phyloP scores from a whole-genome alignment of 345 rosid species.

The Mangifera indica region DNA sequence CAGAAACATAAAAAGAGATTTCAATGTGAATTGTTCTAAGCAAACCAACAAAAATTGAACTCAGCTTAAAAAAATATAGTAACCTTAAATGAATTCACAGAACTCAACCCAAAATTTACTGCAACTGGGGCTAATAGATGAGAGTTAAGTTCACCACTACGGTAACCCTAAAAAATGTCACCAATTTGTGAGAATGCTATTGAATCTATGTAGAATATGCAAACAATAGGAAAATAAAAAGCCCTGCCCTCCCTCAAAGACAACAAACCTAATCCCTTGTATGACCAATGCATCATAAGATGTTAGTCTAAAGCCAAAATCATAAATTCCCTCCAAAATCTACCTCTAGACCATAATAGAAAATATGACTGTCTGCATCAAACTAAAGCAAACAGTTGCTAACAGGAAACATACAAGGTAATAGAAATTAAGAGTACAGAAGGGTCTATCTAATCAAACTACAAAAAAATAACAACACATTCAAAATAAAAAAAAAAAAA shows the following conservation, averaged over 20 bases:
- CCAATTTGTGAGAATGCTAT: neutral
- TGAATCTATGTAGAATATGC: neutral
- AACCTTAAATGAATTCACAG: neutral
- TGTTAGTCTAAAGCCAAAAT: neutral
- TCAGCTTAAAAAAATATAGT: neutral
- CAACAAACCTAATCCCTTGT: neutral
- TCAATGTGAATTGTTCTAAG: neutral
- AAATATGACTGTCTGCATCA: conserved; percentile 5
- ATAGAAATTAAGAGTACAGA: conserved; percentile 8
- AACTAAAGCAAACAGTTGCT: conserved; percentile 1
- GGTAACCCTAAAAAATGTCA: neutral
- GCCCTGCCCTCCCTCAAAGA: neutral
- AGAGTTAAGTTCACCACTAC: neutral
- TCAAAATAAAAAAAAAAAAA: conserved; percentile 16
- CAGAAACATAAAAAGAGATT: neutral
- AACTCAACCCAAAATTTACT: neutral
- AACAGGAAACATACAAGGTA: conserved; percentile 17
- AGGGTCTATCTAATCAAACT: conserved; percentile 41
- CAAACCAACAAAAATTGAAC: neutral
- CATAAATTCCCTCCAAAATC: neutral
- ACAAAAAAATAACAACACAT: conserved; percentile 19
- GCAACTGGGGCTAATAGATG: neutral
- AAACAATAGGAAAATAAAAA: neutral
- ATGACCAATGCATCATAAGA: neutral
- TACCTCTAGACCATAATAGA: neutral